Conservation (phyloP, 139 green algal species). For the Astrephomene gubernaculifera region DNA sequence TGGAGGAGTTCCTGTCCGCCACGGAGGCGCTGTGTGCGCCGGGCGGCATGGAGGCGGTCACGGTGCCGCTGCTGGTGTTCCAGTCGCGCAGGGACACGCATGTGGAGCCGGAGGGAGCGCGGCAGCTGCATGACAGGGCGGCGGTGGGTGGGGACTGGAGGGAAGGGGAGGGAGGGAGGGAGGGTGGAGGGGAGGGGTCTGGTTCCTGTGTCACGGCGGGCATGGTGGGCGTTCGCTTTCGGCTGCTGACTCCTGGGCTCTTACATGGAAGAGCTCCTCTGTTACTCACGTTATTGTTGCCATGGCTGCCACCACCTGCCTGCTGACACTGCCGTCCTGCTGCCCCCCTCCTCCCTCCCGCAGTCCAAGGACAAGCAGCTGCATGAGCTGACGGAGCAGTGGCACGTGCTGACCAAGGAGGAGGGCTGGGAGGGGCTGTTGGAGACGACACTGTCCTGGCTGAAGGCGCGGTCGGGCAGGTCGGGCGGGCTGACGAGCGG, state of each 20-base stretch:
- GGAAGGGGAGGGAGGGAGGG: neutral
- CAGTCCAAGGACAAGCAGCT: constrained; percentile 76
- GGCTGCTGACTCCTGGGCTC: too few relatives aligned
- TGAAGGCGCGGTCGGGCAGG: neutral
- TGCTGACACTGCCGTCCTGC: too few relatives aligned
- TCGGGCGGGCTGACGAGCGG: neutral
- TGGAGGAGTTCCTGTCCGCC: constrained; percentile 64
- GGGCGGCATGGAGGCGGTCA: constrained; percentile 54
- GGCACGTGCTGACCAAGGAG: constrained; percentile 81
- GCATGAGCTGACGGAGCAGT: constrained; percentile 66
- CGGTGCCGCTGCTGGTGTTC: constrained; percentile 69
- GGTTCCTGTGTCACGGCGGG: too few relatives aligned
- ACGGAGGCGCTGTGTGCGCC: constrained; percentile 46
- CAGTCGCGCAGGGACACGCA: constrained; percentile 72
- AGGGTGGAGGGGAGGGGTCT: neutral
- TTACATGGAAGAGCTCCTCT: too few relatives aligned
- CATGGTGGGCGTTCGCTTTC: too few relatives aligned
- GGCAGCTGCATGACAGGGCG: constrained; percentile 8
- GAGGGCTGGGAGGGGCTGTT: constrained; percentile 57
- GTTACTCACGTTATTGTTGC: too few relatives aligned
- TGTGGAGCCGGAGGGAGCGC: constrained; percentile 12
- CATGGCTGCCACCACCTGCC: neutral
- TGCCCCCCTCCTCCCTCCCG: neutral
- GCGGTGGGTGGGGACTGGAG: neutral
- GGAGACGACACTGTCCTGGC: neutral